Conservation (phyloP, 371 early-diverging fungal genomes). For the Mucor indicus region DNA sequence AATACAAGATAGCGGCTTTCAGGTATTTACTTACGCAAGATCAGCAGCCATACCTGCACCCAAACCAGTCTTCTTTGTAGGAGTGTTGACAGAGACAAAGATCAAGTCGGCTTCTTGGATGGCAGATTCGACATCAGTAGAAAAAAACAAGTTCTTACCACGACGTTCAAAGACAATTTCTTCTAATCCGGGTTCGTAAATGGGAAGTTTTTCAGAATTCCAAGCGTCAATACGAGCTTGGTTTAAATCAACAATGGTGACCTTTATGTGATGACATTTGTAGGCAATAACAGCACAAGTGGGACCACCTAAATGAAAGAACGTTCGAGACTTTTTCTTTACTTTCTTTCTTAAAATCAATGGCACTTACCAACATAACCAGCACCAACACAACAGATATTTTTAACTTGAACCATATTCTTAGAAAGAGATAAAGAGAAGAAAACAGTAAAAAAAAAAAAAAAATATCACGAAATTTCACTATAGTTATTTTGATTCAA, state of each 20-base stretch:
- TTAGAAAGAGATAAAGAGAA: neutral
- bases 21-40: conserved; percentile 73
- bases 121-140: conserved; percentile 72
- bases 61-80: conserved; percentile 77
- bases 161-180: conserved; percentile 76
- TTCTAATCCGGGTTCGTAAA: conserved; percentile 91
- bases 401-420: conserved; percentile 48
- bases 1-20: no score
- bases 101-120: conserved; percentile 84
- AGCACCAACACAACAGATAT: conserved; percentile 89
- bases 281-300: conserved; percentile 91
- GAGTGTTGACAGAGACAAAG: conserved; percentile 91
- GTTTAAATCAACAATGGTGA: conserved; percentile 67
- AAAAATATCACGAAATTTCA: no score
- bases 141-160: conserved; percentile 84
- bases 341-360: no score
- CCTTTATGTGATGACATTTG: conserved; percentile 85
- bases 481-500: no score
- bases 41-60: conserved; percentile 88
- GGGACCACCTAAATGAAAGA: conserved; percentile 75
- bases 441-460: conserved; percentile 1
- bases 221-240: conserved; percentile 55
- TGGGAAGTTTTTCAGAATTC: conserved; percentile 86
- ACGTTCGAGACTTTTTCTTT: no score
- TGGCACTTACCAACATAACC: conserved; percentile 90